Conservation (phyloP, 176 grass and related monocot species). For the Oryza rufipogon region DNA sequence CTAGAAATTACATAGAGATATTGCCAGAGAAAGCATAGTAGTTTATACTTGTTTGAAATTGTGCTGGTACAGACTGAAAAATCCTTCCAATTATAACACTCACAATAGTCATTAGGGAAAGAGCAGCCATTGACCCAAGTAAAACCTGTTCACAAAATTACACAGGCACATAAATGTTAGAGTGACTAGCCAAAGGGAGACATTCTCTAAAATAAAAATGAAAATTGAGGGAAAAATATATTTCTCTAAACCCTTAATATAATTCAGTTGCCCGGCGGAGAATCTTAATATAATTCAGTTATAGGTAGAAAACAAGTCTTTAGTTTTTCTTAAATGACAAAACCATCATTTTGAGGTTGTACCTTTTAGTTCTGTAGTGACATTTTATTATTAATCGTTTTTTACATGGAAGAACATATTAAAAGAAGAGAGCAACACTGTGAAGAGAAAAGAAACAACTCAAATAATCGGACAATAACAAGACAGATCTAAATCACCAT, state of each 20-base stretch:
- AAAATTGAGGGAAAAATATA: conserved; percentile 9
- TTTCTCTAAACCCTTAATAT: too few relatives aligned
- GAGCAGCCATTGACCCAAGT: conserved; percentile 83
- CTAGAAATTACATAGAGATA: not conserved
- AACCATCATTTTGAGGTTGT: not conserved
- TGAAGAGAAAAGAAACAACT: not conserved
- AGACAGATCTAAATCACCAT: conserved; percentile 1
- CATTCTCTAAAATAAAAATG: conserved; percentile 7
- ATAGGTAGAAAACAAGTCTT: conserved; percentile 5
- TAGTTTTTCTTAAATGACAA: conserved; percentile 19
- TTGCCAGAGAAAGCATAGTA: not conserved
- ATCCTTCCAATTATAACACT: conserved; percentile 88
- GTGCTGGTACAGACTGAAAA: conserved; percentile 86
- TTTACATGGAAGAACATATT: conserved; percentile 1
- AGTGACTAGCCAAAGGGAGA: not conserved
- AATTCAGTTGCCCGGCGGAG: too few relatives aligned
- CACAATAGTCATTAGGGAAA: conserved; percentile 88
- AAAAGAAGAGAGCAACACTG: not conserved
- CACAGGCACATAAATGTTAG: conserved; percentile 21
- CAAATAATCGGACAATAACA: conserved; percentile 7
- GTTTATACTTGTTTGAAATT: conserved; percentile 93
- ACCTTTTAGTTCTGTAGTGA: not conserved
- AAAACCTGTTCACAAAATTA: conserved; percentile 66
- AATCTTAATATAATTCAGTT: not conserved
- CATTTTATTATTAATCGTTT: conserved; percentile 13